These are phyloP conservation scores for Pichia kudriavzevii DNA, from an alignment of 1,139 yeast species.

Conservation along the genomic window DNA sequence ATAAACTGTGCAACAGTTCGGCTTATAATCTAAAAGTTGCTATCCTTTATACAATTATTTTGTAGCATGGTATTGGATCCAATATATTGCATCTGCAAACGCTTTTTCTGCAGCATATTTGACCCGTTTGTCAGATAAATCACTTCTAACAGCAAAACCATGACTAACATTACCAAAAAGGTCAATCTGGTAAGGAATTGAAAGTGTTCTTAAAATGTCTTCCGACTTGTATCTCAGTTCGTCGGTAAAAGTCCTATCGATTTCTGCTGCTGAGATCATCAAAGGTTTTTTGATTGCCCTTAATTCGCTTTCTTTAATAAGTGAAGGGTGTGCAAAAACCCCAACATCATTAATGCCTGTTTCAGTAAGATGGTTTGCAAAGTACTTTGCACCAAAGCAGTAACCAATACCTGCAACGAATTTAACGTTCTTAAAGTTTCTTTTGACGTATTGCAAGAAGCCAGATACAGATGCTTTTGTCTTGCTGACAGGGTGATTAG, in stretches of 20 bases:
- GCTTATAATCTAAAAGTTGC: too few species aligned
- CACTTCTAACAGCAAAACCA: conserved; percentile 78
- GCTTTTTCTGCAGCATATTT: conserved; percentile 67
- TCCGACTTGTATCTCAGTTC: conserved; percentile 60
- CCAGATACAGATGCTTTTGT: conserved; percentile 37
- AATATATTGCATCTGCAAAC: conserved; percentile 48
- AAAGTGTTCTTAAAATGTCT: conserved; percentile 40
- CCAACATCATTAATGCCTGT: conserved; percentile 49
- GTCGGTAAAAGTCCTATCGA: conserved; percentile 51
- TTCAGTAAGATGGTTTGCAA: conserved; percentile 43
- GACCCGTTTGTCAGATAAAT: conserved; percentile 43
- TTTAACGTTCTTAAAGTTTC: conserved; percentile 37
- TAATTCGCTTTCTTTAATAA: conserved; percentile 57
- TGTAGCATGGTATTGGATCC: too few species aligned
- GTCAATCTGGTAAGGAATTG: conserved; percentile 47
- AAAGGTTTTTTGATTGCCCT: conserved; percentile 52
- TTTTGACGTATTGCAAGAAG: conserved; percentile 35
- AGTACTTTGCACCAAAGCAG: conserved; percentile 79
- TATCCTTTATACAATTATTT: too few species aligned
- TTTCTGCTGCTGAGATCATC: conserved; percentile 65
- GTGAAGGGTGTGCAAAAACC: conserved; percentile 78
- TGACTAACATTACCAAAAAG: conserved; percentile 57
- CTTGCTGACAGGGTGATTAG: conserved; percentile 42
- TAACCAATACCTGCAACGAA: conserved; percentile 62
- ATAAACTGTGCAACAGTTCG: too few species aligned